A percentile compares a stretch with the other conserved stretches of the same genome.
phyloP scores from a whole-genome alignment of 2,329 filamentous ascomycete species.

The Cladorrhinum sp. region DNA sequence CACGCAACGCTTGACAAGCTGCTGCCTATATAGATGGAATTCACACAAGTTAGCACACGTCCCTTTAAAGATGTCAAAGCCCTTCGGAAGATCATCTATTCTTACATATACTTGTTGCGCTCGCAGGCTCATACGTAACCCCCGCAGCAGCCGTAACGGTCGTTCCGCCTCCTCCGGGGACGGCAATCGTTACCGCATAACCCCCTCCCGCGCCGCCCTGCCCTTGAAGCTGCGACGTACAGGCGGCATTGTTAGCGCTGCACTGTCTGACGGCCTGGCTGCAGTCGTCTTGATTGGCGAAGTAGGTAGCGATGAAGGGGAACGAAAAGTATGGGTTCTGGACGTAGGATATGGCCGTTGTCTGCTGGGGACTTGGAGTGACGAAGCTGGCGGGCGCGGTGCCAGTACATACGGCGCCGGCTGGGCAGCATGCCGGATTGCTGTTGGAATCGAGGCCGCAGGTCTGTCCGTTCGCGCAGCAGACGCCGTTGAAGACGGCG shows the following conservation, averaged over 20 bases:
- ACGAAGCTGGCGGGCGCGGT: constrained; percentile 42
- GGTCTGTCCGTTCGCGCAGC: constrained; percentile 49
- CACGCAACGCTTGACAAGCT: constrained; percentile 55
- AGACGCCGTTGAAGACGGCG: constrained; percentile 45
- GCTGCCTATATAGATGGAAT: constrained; percentile 17
- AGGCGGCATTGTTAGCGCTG: constrained; percentile 51
- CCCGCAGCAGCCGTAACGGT: constrained; percentile 43
- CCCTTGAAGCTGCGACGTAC: constrained; percentile 47
- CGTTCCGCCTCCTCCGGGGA: constrained; percentile 51
- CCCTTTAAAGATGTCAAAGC: constrained; percentile 13
- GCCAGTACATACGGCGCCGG: constrained; percentile 49
- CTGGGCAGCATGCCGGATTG: constrained; percentile 53
- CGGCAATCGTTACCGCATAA: constrained; percentile 55
- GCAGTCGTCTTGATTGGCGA: constrained; percentile 51
- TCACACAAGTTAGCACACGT: not conserved
- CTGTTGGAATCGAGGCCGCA: constrained; percentile 49
- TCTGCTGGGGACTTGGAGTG: constrained; percentile 31
- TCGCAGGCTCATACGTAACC: constrained; percentile 40
- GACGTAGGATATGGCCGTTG: constrained; percentile 49
- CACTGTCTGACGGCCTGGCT: constrained; percentile 49
- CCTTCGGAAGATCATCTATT: not conserved
- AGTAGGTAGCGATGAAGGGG: constrained; percentile 54
- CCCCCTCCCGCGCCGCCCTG: constrained; percentile 33
- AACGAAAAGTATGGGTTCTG: constrained; percentile 59
- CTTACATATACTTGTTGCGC: constrained; percentile 53